These are phyloP conservation scores for Neolecta irregularis DNA, from an alignment of 1,139 yeast species.

Conservation along the genomic window DNA sequence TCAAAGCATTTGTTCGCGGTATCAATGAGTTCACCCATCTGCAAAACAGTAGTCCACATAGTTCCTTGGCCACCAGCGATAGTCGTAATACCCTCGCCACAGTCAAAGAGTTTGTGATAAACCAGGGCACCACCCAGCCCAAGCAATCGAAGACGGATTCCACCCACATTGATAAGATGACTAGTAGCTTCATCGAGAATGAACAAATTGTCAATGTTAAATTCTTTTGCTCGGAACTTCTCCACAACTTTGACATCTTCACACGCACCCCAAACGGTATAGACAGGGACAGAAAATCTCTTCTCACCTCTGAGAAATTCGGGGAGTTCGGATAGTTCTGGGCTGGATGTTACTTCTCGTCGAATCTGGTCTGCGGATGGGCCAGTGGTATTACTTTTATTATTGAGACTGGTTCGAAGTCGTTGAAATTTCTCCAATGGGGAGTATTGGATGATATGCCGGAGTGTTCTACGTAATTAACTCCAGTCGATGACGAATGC, in stretches of 20 bases:
- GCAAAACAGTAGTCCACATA: constrained; percentile 58
- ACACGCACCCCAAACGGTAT: constrained; percentile 59
- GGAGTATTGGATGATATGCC: constrained; percentile 56
- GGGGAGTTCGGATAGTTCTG: constrained; percentile 36
- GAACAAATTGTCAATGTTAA: constrained; percentile 40
- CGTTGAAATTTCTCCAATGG: constrained; percentile 35
- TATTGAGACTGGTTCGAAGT: constrained; percentile 1
- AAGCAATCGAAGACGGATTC: constrained; percentile 37
- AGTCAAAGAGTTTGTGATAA: constrained; percentile 53
- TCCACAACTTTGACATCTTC: constrained; percentile 57
- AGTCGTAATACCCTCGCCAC: constrained; percentile 34
- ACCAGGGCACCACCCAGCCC: constrained; percentile 64
- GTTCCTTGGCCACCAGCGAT: constrained; percentile 61
- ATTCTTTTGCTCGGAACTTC: constrained; percentile 41
- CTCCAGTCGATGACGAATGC: neutral
- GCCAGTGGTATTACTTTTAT: constrained; percentile 16
- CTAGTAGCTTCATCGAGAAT: constrained; percentile 41
- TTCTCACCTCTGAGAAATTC: constrained; percentile 35
- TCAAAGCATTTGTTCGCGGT: constrained; percentile 31
- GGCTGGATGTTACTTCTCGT: constrained; percentile 19
- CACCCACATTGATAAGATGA: constrained; percentile 25
- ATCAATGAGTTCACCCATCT: constrained; percentile 47
- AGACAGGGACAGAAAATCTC: constrained; percentile 46
- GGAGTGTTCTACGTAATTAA: constrained; percentile 21
- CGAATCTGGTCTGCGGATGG: constrained; percentile 28